Conservation (phyloP, 805 yeast genomes). For the Spathaspora boniae region DNA sequence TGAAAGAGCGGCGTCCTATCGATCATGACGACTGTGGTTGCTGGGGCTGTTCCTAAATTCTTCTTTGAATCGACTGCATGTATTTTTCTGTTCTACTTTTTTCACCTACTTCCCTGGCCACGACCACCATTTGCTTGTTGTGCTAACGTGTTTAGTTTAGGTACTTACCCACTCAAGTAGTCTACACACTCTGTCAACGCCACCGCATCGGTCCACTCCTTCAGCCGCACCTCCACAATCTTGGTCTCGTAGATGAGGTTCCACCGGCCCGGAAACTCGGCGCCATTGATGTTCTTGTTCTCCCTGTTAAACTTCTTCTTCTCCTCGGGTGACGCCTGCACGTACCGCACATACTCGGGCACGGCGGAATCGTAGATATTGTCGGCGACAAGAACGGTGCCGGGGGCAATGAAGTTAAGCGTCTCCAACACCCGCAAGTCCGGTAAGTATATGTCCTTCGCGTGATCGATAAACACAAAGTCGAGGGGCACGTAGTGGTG, state of each 20-base stretch:
- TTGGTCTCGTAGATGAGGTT: constrained; percentile 36
- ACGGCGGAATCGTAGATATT: constrained; percentile 35
- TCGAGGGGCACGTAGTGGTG: constrained; percentile 23
- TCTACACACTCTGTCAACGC: constrained; percentile 31
- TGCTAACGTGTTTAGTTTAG: not conserved
- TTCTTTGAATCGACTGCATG: too few relatives aligned
- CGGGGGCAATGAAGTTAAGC: constrained; percentile 34
- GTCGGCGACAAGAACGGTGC: constrained; percentile 38
- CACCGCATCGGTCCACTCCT: constrained; percentile 23
- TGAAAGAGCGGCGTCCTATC: constrained; percentile 48
- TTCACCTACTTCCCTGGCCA: too few relatives aligned
- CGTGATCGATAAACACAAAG: constrained; percentile 40
- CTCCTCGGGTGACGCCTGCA: constrained; percentile 34
- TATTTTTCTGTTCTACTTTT: not conserved
- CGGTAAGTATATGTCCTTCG: constrained; percentile 35
- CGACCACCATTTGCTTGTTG: too few relatives aligned
- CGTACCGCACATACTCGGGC: constrained; percentile 37
- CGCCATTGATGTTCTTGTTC: constrained; percentile 24
- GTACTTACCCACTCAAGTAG: constrained; percentile 22
- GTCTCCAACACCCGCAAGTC: constrained; percentile 42
- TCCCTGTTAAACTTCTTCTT: constrained; percentile 27
- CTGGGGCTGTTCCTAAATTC: too few relatives aligned
- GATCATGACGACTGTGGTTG: constrained; percentile 30
- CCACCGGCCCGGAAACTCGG: constrained; percentile 35
- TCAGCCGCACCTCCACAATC: constrained; percentile 16